phyloP scores from a whole-genome alignment of 352 stramenopile genomes.

The Globisporangium alternatum region DNA sequence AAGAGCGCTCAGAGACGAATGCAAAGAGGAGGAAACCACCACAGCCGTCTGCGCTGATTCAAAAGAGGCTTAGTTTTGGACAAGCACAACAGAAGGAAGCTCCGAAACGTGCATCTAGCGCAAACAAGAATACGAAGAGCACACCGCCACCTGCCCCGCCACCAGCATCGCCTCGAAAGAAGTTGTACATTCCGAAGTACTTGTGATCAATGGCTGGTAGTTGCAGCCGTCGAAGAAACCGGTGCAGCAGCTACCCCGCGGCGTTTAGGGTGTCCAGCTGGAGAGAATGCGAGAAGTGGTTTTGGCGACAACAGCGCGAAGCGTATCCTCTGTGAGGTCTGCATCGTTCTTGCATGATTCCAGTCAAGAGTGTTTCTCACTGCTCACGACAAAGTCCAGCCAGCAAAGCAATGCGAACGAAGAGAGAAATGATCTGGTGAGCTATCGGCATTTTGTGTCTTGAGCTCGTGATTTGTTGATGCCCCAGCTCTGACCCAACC shows the following conservation, averaged over 20 bases:
- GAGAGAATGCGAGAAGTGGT: neutral
- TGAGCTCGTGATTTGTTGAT: neutral
- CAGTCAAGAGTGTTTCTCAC: neutral
- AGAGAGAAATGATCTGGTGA: too few species aligned
- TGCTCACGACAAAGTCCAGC: neutral
- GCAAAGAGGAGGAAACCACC: neutral
- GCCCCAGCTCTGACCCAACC: neutral
- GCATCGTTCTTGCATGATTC: slow-evolving; percentile 1
- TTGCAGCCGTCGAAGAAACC: neutral
- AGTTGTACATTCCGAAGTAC: slow-evolving; percentile 19
- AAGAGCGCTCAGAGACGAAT: slow-evolving; percentile 3
- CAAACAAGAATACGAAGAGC: neutral
- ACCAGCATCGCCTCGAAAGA: neutral
- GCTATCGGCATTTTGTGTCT: too few species aligned
- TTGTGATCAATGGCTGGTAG: slow-evolving; percentile 5
- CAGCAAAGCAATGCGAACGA: neutral
- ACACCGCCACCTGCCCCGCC: neutral
- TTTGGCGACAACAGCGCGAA: neutral
- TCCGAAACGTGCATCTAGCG: neutral
- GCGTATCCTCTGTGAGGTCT: neutral
- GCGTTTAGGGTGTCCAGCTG: neutral
- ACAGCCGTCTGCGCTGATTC: neutral
- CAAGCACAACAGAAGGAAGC: neutral
- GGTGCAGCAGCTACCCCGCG: neutral
- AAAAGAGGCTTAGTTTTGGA: slow-evolving; percentile 9